Evolutionary conservation across 2,329 filamentous ascomycete genomes (phyloP), one percentile per base, ranked within the genome.

Genomic region (Westerdykella ornata): DNA sequence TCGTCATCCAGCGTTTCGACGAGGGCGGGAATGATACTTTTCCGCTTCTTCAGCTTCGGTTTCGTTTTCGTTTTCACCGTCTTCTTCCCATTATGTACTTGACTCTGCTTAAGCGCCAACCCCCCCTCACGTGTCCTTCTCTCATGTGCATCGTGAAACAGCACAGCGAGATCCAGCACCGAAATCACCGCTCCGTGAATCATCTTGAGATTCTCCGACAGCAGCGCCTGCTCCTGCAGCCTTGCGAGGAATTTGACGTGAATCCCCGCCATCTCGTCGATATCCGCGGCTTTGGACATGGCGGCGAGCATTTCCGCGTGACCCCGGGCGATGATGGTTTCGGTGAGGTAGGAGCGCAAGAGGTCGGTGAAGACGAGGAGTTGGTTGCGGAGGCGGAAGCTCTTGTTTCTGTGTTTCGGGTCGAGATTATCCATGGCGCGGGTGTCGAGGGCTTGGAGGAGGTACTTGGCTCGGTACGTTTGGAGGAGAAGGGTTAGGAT

Each of bases 401-500:
- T 43, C 15, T 48, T 33, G 39, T 55, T 17, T 45, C 45, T 32
- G 8, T 32, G 28, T 1, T 6, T 7, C 5, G 37, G 22, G 5
- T 41, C 40, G 6, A 34, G 18, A 15, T 14, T 5, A 8, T 14
- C 30, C n/a, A 33, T 7, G 30, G 12, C 30, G 7, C 16, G n/a
- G 11, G 43, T 35, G 2, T 35, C 30, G 35, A 56, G 53, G 13
- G 12, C 19, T 74, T 81, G 78, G 2, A 96, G 72, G 1, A 83
- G 67, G 47, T 81, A 76, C 38, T 78, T 77, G 3, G 85, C 83
- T 35, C 88, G 77, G 39, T 82, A 81, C 18, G 87, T 71, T 60
- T 96, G 89, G 20, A 94, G 73, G 1, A 94, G 73, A 7, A 95
- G 75, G 0, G 79, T 82, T 51, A 87, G 88, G 3, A 90, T 69